These are phyloP conservation scores for Capsella rubella DNA, from an alignment of 441 rosid species.

Conservation along the genomic window DNA sequence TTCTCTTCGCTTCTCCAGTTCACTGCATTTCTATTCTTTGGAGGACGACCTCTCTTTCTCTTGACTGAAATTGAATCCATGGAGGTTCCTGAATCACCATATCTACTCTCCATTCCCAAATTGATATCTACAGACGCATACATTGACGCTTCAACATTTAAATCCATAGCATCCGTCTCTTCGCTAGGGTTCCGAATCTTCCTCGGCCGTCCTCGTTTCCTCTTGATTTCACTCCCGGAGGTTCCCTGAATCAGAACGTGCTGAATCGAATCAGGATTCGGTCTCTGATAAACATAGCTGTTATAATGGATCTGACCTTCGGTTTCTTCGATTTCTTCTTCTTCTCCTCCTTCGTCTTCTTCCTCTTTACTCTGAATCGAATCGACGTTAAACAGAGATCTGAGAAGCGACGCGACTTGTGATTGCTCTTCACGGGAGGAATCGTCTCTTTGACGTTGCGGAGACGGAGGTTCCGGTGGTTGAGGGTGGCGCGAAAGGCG, in stretches of 20 bases:
- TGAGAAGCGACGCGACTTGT: conserved; percentile 56
- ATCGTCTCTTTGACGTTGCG: conserved; percentile 35
- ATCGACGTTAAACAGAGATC: conserved; percentile 64
- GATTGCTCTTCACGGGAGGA: conserved; percentile 55
- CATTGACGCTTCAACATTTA: neutral
- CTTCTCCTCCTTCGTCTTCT: conserved; percentile 31
- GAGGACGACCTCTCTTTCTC: conserved; percentile 76
- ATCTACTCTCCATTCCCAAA: conserved; percentile 24
- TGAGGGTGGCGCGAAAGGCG: conserved; percentile 67
- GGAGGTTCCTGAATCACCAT: conserved; percentile 32
- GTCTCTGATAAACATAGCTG: conserved; percentile 30
- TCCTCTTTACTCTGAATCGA: conserved; percentile 39
- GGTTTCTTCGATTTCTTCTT: conserved; percentile 26
- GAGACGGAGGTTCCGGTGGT: conserved; percentile 37
- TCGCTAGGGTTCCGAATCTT: conserved; percentile 42
- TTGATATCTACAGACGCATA: conserved; percentile 7
- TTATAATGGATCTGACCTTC: conserved; percentile 47
- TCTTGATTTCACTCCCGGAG: conserved; percentile 45
- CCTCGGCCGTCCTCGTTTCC: conserved; percentile 64
- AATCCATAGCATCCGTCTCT: conserved; percentile 16
- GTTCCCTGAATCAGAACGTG: conserved; percentile 44
- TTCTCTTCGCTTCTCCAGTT: conserved; percentile 16
- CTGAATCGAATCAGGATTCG: conserved; percentile 25
- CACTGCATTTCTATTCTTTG: conserved; percentile 44
- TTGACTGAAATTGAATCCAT: conserved; percentile 39